Evolutionary conservation across 805 yeast species (phyloP), one percentile per base, ranked within the genome.

Genomic region (Yamadazyma nakazawae): DNA sequence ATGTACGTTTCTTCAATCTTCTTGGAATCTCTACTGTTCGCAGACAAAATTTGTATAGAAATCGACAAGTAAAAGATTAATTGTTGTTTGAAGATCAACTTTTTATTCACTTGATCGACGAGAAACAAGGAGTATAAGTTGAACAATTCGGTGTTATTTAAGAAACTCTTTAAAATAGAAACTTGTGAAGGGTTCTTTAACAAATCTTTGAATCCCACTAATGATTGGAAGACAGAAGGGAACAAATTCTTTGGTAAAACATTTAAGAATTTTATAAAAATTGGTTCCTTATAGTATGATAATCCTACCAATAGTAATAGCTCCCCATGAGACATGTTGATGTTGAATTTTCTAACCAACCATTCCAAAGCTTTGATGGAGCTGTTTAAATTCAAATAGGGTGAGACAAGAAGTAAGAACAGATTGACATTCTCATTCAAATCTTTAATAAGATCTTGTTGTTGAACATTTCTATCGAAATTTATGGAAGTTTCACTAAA

Each of bases 341-440:
- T 81, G 60, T 89, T 84, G 70, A 83, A 94, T 56, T 98, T 79
- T 69, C 99, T 84, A 16, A 94, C 84, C 19, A 91, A 80, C 99
- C 99, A 94, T 70, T 94, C 99, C 11, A 89, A 74, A 5, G 97
- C 92, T 56, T 84, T 83, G 42, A 88, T 59, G 2, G 97, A 78
- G 19, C 95, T 88, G 18, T 82, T 76, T 44, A 90, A 67, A 52
- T 81, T 78, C 78, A 92, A 81, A 63, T 82, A 83, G 2, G 95
- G 88, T 3, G 95, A 83, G 9, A 83, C 72, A 54, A 92, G 72
- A 48, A 84, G 75, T 50, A 94, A 68, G 60, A 88, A 92, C 11
- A 83, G 83, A 49, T 80, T 79, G 43, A 92, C 79, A 26, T 94
- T 91, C 48, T 75, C 76, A 58, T 90, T 83, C 49, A 95, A 70